Evolutionary conservation across 2,329 filamentous ascomycete genomes (phyloP), one percentile per base, ranked within the genome.

Genomic region (Chaetoscypha palmicola): DNA sequence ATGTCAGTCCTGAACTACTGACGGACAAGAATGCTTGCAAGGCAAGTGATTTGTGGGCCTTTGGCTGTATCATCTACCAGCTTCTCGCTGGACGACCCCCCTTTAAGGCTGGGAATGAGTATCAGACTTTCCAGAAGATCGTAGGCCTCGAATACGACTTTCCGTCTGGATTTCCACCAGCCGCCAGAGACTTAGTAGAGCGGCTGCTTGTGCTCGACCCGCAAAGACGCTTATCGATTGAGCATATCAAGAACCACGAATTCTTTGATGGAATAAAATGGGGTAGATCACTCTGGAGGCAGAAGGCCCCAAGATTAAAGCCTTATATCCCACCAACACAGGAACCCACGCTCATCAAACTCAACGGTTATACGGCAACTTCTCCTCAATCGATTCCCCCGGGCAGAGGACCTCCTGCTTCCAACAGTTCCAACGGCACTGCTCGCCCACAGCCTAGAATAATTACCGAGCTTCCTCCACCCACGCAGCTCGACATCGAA

Each of bases 21-120:
- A 95, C 87, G 22, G 89, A 95, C 60, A 97, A 97, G 69, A 94
- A 86, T 58, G 92, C 91, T 16, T 96, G 91, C 71, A 98, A 97
- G 68, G 87, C 91, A 33, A 97, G 92, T 64, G 92, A 98, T 66
- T 67, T 98, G 38, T 98, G 92, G 92, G 92, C 92, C 2, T 98
- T 94, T 68, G 92, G 92, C 8, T 98, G 92, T 68, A 98, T 98
- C 56, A 81, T 98, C 51, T 98, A 94, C 64, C 92, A 98, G 64
- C 76, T 98, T 20, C 71, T 98, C 24, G 86, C 86, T n/a, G 92
- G 92, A n/a, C 75, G 92, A 48, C 92, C 92, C 4, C 92, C 92
- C 0, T 98, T 98, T 71, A 98, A 98, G 64, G 92, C 86, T 31
- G 85, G 76, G 11, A 96, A 94, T 55, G 92, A 98, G 62, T 98